phyloP scores from a whole-genome alignment of 2,329 filamentous ascomycete genomes.

The Dothistroma pini region DNA sequence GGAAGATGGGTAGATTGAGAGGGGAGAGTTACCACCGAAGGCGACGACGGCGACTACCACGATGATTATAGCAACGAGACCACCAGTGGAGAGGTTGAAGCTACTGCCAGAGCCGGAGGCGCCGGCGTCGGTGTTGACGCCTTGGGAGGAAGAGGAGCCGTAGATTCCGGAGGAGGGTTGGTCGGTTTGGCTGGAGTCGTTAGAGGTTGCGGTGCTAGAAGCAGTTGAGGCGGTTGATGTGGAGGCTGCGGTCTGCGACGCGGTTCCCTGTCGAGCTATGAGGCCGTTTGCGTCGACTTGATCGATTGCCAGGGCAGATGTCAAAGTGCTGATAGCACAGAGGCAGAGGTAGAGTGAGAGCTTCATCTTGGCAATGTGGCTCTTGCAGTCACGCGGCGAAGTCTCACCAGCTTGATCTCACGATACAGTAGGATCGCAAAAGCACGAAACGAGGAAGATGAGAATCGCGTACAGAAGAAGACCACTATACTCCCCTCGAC shows the following conservation, averaged over 20 bases:
- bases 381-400: background rate
- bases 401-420: background rate
- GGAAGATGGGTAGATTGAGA: background rate
- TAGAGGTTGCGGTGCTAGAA: background rate
- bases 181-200: background rate
- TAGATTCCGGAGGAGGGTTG: conserved; percentile 8
- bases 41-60: conserved; percentile 61
- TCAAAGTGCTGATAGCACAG: conserved; percentile 1
- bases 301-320: conserved; percentile 3
- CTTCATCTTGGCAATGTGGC: background rate
- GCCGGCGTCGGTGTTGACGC: conserved; percentile 48
- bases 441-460: background rate
- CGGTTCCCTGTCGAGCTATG: background rate
- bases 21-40: conserved; percentile 60
- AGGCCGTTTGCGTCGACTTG: background rate
- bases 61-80: conserved; percentile 69
- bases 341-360: conserved; percentile 2
- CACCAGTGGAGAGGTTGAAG: conserved; percentile 64
- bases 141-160: conserved; percentile 1
- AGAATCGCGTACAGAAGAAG: conserved; percentile 1
- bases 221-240: background rate
- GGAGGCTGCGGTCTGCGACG: background rate
- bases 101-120: conserved; percentile 55
- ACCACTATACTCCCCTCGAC: background rate
- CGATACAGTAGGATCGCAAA: background rate